Evolutionary conservation across 495 filamentous ascomycete genomes (phyloP), one percentile per base, ranked within the genome.

Genomic region (Sphaerosporella brunnea): DNA sequence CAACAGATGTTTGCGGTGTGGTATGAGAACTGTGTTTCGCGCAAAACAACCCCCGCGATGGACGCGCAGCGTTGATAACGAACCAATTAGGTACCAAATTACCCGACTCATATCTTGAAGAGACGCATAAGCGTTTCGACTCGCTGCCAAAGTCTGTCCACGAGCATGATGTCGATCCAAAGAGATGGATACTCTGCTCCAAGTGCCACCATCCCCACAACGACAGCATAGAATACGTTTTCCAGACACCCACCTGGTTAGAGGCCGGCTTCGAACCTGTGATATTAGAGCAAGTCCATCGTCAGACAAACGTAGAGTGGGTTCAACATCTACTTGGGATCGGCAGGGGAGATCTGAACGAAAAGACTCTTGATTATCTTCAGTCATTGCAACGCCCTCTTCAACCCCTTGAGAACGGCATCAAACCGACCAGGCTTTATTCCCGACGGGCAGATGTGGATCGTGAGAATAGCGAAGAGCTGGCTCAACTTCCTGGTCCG

Each of bases 181-280:
- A 37, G 8, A 8, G 35, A 18, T 37, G 35, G 35, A 8, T 4
- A 37, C 5, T 8, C 18, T 37, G 35, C 35, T n/a, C n/a, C 10
- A 16, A 25, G 32, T 20, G 40, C 61, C 58, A 20, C 19, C 32
- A 21, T 47, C 53, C n/a, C 45, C 52, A 23, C 58, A 53, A 61
- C 20, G 58, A 61, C 19, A 54, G 18, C 18, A 1, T 58, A 3
- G 44, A 30, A 47, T 61, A 54, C 25, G 53, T 49, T 23, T 61
- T 61, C 18, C 58, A 61, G 35, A 61, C 58, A 36, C 20, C 34
- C 15, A 48, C 51, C 19, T 61, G 58, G 58, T 43, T 23, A 15
- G 36, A 50, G 28, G 51, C 52, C 11, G 26, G 28, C 3, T 61
- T 61, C 20, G 36, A 30, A 2, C 37, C 24, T 8, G 24, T 54